phyloP scores from a whole-genome alignment of 83 land plant genomes.

The Picea abies region DNA sequence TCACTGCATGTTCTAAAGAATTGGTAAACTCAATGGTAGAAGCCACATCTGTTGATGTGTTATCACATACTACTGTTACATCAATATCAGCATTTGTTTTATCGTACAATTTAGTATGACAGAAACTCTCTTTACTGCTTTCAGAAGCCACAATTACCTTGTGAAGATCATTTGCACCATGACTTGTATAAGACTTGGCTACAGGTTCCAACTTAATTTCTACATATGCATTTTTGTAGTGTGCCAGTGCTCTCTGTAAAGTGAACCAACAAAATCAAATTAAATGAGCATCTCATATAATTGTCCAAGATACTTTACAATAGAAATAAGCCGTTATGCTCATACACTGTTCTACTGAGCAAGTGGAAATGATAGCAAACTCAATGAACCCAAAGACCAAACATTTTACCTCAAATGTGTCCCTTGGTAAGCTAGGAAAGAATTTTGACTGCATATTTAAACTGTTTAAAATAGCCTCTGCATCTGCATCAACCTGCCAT shows the following conservation, averaged over 20 bases:
- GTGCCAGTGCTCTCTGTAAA: neutral
- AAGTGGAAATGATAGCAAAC: too few species aligned
- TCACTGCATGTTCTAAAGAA: neutral
- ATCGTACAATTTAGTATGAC: neutral
- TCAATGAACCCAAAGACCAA: neutral
- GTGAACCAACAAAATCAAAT: neutral
- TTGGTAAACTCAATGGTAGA: neutral
- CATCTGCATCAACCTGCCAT: constrained; percentile 17
- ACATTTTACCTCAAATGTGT: constrained; percentile 1
- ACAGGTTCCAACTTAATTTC: neutral
- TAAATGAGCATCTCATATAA: neutral
- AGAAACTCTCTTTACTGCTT: neutral
- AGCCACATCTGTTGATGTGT: neutral
- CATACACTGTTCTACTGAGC: too few species aligned
- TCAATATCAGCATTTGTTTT: neutral
- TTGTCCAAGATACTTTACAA: neutral
- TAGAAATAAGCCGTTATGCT: neutral
- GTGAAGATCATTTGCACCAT: neutral
- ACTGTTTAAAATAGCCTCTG: constrained; percentile 15
- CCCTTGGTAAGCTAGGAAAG: constrained; percentile 14
- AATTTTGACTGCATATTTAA: neutral
- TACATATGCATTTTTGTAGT: neutral
- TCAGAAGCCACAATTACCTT: constrained; percentile 2
- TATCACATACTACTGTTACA: constrained; percentile 1
- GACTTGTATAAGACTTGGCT: neutral